Evolutionary conservation across 192 early-diverging fungal genomes (phyloP).

Genomic region (Podila clonocystis): DNA sequence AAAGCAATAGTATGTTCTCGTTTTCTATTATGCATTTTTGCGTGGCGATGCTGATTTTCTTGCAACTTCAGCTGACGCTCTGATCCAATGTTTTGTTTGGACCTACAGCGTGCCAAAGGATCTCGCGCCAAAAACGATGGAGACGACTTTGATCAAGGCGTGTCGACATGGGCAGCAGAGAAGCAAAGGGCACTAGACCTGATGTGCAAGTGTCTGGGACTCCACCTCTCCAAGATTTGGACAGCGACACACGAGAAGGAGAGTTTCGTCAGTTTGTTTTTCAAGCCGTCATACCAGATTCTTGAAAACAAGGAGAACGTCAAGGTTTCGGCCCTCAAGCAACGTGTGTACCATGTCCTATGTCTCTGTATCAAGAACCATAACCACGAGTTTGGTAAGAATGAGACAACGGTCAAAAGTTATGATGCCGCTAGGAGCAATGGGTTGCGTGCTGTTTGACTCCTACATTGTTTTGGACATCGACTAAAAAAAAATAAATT

Average conservation of each 20-base stretch:
- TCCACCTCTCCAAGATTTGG: conserved; percentile 78
- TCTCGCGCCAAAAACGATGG: conserved; percentile 22
- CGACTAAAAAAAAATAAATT: not conserved
- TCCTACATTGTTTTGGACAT: not conserved
- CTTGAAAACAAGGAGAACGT: conserved; percentile 81
- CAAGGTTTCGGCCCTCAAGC: conserved; percentile 70
- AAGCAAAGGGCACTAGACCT: conserved; percentile 66
- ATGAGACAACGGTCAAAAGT: not conserved
- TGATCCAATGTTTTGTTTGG: not conserved
- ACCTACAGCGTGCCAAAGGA: conserved; percentile 48
- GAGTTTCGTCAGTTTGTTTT: conserved; percentile 76
- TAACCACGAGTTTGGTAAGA: conserved; percentile 77
- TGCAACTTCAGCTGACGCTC: not conserved
- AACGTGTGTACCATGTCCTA: conserved; percentile 70
- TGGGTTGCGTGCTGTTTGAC: not conserved
- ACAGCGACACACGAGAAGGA: conserved; percentile 76
- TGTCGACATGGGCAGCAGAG: conserved; percentile 68
- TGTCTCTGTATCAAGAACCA: conserved; percentile 83
- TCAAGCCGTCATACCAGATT: conserved; percentile 78
- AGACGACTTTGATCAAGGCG: conserved; percentile 44
- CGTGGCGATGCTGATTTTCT: not conserved
- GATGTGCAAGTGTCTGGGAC: conserved; percentile 58
- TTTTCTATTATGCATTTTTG: not conserved
- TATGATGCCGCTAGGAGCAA: not conserved
- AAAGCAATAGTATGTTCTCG: conserved; percentile 17